These are phyloP conservation scores for Grigorovia jiainica DNA, from an alignment of 805 yeast species.

Conservation along the genomic window DNA sequence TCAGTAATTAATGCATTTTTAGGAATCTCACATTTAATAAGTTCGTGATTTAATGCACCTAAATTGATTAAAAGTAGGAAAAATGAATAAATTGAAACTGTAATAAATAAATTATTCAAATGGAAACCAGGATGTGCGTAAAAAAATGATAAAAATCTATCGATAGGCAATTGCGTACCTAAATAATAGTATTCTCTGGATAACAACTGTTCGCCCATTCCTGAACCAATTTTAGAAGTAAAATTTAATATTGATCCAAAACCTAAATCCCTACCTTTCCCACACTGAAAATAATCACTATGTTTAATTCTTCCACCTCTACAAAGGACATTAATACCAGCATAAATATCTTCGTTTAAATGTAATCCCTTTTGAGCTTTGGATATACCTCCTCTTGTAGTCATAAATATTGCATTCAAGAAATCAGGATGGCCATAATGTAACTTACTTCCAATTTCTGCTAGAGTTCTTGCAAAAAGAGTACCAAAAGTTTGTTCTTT, in stretches of 20 bases:
- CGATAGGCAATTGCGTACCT: conserved; percentile 84
- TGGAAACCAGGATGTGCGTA: conserved; percentile 98
- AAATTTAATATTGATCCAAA: conserved; percentile 87
- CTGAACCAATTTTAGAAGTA: conserved; percentile 94
- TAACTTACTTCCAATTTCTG: conserved; percentile 88
- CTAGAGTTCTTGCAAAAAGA: conserved; percentile 82
- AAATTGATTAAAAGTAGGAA: conserved; percentile 70
- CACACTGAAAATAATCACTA: conserved; percentile 93
- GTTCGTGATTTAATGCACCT: conserved; percentile 69
- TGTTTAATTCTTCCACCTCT: conserved; percentile 94
- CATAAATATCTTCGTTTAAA: conserved; percentile 89
- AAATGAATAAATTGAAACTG: conserved; percentile 78
- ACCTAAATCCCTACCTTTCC: conserved; percentile 93
- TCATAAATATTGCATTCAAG: conserved; percentile 82
- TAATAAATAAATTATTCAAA: conserved; percentile 78
- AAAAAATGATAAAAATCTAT: conserved; percentile 82
- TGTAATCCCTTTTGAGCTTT: conserved; percentile 92
- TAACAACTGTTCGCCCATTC: conserved; percentile 94
- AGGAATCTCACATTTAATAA: conserved; percentile 58
- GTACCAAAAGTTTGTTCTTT: conserved; percentile 97
- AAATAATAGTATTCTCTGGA: conserved; percentile 87
- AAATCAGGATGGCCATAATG: conserved; percentile 98
- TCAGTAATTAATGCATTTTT: conserved; percentile 64
- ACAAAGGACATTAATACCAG: conserved; percentile 83
- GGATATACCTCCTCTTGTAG: conserved; percentile 91